Conservation (phyloP, 2,329 filamentous ascomycete genomes). For the Cadophora sp. region DNA sequence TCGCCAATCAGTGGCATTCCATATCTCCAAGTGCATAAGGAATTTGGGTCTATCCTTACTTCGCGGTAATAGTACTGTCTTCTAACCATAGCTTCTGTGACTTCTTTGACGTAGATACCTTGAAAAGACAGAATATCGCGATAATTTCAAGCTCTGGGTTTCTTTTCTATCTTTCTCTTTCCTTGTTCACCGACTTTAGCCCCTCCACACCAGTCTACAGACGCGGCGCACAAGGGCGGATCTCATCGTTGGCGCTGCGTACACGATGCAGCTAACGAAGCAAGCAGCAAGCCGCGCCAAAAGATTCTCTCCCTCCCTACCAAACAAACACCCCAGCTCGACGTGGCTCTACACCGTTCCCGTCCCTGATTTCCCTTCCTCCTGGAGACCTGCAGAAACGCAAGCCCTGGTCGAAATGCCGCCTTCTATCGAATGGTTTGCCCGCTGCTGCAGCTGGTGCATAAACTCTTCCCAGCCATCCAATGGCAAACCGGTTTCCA, state of each 20-base stretch:
- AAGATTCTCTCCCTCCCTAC: conserved; percentile 1
- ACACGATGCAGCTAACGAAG: conserved; percentile 3
- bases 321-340: conserved; percentile 12
- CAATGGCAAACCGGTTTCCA: conserved; percentile 13
- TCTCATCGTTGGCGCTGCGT: conserved; percentile 13
- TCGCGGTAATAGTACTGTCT: not conserved
- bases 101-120: not conserved
- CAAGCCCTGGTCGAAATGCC: conserved; percentile 16
- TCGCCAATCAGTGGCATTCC: conserved; percentile 14
- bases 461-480: conserved; percentile 9
- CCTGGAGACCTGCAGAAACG: conserved; percentile 17
- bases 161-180: not conserved
- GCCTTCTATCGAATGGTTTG: conserved; percentile 16
- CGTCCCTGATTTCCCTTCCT: conserved; percentile 10
- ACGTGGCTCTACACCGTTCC: conserved; percentile 13
- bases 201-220: conserved; percentile 7
- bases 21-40: conserved; percentile 2
- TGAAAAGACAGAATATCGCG: conserved; percentile 1
- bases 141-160: not conserved
- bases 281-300: not conserved
- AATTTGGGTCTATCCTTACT: conserved; percentile 1
- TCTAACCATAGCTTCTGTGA: not conserved
- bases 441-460: conserved; percentile 4
- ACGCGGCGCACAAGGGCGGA: conserved; percentile 11
- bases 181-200: conserved; percentile 10